Conservation (phyloP, 176 grass and related monocot species). For the Bolboschoenus planiculmis region DNA sequence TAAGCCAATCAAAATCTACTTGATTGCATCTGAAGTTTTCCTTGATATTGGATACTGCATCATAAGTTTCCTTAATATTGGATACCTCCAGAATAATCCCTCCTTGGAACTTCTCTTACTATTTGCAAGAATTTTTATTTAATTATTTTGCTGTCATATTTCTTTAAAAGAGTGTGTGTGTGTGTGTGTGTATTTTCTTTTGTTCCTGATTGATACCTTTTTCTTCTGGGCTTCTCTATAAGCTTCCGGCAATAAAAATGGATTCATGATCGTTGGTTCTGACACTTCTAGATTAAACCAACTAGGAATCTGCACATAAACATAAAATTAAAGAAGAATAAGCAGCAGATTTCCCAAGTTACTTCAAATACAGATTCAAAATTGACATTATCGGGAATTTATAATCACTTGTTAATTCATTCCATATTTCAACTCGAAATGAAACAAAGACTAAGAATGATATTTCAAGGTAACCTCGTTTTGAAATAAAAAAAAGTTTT, state of each 20-base stretch:
- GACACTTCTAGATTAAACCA: conserved; percentile 54
- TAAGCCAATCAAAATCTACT: neutral
- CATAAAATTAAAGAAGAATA: conserved; percentile 16
- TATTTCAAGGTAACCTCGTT: neutral
- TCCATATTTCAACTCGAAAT: neutral
- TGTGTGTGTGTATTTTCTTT: neutral
- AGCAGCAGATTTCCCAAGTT: conserved; percentile 3
- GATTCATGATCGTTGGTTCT: conserved; percentile 51
- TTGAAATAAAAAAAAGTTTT: neutral
- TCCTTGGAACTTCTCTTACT: neutral
- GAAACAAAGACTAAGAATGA: neutral
- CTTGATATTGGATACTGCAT: neutral
- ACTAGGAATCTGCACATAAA: conserved; percentile 67
- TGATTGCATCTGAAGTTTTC: neutral
- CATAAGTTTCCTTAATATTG: neutral
- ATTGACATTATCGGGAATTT: neutral
- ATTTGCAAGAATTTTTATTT: neutral
- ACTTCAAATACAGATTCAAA: neutral
- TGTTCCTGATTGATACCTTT: conserved; percentile 41
- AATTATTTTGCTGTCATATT: conserved; percentile 2
- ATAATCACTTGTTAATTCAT: neutral
- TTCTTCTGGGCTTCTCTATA: conserved; percentile 64
- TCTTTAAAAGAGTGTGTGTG: neutral
- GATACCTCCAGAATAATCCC: neutral
- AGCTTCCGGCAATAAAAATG: conserved; percentile 84